phyloP scores from a whole-genome alignment of 305 asterid genomes.

The Solanum hybrid region DNA sequence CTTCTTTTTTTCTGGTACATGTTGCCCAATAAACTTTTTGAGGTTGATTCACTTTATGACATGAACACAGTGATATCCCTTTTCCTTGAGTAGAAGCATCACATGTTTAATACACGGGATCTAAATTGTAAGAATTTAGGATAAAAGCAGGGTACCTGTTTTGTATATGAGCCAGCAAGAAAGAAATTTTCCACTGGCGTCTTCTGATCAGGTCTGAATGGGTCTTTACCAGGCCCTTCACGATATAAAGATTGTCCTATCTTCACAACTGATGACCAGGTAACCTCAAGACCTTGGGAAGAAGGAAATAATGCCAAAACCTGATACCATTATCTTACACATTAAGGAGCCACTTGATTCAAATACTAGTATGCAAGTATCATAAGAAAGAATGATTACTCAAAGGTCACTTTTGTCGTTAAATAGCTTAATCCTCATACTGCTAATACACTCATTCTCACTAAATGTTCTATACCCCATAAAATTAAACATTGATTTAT shows the following conservation, averaged over 20 bases:
- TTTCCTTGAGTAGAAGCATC: not conserved
- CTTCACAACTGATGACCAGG: constrained; percentile 96
- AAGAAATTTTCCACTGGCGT: constrained; percentile 87
- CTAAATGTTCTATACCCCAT: not conserved
- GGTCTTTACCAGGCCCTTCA: constrained; percentile 95
- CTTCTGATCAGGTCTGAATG: constrained; percentile 96
- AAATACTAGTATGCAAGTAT: not conserved
- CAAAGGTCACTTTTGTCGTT: not conserved
- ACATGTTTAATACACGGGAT: not conserved
- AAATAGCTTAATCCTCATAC: not conserved
- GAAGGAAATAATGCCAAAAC: constrained; percentile 88
- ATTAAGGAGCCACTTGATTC: not conserved
- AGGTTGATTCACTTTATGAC: not conserved
- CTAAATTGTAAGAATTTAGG: not conserved
- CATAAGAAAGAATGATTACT: not conserved
- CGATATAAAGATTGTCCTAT: constrained; percentile 88
- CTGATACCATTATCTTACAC: constrained; percentile 23
- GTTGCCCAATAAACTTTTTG: not conserved
- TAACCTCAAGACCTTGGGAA: constrained; percentile 85
- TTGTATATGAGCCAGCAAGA: constrained; percentile 96
- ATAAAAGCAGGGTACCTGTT: constrained; percentile 45
- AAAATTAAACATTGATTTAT: not conserved
- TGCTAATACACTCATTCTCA: not conserved
- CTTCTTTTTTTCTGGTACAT: not conserved
- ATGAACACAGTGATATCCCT: not conserved